Evolutionary conservation across 805 yeast species (phyloP).

Genomic region (Phaffomyces thermotolerans): DNA sequence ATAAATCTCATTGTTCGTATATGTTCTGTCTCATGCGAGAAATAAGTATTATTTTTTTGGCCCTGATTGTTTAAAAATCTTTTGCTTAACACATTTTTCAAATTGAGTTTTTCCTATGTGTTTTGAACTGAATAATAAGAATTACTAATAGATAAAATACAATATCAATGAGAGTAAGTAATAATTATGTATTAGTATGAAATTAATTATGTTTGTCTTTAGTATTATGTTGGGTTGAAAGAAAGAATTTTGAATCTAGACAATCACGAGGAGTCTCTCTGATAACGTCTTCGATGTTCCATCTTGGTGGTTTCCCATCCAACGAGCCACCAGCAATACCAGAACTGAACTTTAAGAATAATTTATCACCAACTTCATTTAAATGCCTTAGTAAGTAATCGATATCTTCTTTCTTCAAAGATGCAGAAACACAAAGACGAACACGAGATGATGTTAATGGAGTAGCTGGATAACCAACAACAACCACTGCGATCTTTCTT

Average conservation of each 20-base stretch:
- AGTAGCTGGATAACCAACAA: constrained; percentile 97
- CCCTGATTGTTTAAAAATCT: no score
- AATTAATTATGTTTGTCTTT: background rate
- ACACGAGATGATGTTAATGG: constrained; percentile 86
- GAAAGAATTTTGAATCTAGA: constrained; percentile 32
- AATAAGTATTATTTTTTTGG: no score
- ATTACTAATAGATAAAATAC: no score
- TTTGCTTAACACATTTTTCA: no score
- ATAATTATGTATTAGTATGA: background rate
- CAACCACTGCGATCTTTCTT: constrained; percentile 84
- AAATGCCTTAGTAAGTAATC: constrained; percentile 69
- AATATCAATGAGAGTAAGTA: no score
- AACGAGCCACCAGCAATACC: constrained; percentile 61
- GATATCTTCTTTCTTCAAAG: constrained; percentile 89
- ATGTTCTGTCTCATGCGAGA: no score
- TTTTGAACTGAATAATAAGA: no score
- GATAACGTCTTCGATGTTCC: constrained; percentile 73
- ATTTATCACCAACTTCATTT: constrained; percentile 69
- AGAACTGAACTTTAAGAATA: constrained; percentile 69
- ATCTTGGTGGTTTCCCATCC: constrained; percentile 65
- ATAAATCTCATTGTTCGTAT: no score
- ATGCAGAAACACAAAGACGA: constrained; percentile 86
- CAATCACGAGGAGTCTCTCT: constrained; percentile 65
- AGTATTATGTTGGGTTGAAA: constrained; percentile 12
- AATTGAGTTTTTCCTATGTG: no score